phyloP scores from a whole-genome alignment of 805 yeast genomes.

The Kuraishia piskuri region DNA sequence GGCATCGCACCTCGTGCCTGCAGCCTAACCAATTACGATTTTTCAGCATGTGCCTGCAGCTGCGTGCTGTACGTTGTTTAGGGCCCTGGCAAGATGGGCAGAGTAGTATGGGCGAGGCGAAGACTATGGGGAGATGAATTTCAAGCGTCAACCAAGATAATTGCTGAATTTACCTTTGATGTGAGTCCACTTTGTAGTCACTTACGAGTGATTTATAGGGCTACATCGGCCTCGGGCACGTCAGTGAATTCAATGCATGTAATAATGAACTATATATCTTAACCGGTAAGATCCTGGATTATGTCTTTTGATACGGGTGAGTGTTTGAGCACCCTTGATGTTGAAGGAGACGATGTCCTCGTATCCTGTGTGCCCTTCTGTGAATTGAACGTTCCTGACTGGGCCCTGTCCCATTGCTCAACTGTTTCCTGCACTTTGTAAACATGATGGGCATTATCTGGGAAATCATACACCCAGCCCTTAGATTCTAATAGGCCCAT shows the following conservation, averaged over 20 bases:
- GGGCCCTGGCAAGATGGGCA: not conserved
- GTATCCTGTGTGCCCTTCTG: not conserved
- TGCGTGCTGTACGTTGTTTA: not conserved
- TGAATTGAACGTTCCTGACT: not conserved
- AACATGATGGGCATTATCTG: not conserved
- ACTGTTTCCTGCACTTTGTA: slow-evolving; percentile 1
- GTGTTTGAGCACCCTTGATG: not conserved
- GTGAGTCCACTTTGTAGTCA: too few relatives aligned
- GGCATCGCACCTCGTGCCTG: not conserved
- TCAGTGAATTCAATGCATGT: too few relatives aligned
- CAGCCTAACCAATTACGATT: not conserved
- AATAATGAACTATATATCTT: too few relatives aligned
- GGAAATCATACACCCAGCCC: slow-evolving; percentile 48
- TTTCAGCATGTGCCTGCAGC: not conserved
- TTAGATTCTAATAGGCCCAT: slow-evolving; percentile 45
- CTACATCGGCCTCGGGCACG: too few relatives aligned
- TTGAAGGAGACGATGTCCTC: not conserved
- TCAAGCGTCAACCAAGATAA: too few relatives aligned
- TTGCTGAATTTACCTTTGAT: too few relatives aligned
- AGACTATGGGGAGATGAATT: too few relatives aligned
- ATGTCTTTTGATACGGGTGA: not conserved
- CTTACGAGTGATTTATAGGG: too few relatives aligned
- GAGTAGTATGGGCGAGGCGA: not conserved
- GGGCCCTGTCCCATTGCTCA: not conserved
- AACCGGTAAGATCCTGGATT: not conserved